Conservation (phyloP, 2,329 filamentous ascomycete genomes). For the Trichoderma gracile region DNA sequence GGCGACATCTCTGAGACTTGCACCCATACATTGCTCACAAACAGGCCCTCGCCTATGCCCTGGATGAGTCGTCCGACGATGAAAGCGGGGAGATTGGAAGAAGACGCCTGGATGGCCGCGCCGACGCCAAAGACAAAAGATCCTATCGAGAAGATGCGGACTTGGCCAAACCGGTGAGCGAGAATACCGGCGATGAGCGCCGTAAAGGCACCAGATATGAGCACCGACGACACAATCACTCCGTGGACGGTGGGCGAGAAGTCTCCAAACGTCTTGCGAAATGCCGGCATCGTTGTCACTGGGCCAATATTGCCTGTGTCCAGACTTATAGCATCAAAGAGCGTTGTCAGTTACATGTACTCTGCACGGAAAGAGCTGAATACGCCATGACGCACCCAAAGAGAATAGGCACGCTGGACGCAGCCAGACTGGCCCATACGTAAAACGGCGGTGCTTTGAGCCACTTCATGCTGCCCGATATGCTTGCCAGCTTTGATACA, state of each 20-base stretch:
- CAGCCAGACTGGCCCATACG: slow-evolving; percentile 34
- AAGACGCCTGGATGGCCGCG: slow-evolving; percentile 44
- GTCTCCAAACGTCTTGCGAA: slow-evolving; percentile 51
- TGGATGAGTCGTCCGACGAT: slow-evolving; percentile 56
- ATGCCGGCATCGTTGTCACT: slow-evolving; percentile 58
- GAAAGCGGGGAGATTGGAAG: slow-evolving; percentile 50
- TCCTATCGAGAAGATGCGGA: slow-evolving; percentile 54
- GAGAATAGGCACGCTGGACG: slow-evolving; percentile 38
- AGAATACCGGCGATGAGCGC: slow-evolving; percentile 60
- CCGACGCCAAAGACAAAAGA: slow-evolving; percentile 55
- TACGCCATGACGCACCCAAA: slow-evolving; percentile 33
- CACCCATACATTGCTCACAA: slow-evolving; percentile 52
- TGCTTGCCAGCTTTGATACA: neutral
- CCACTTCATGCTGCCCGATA: slow-evolving; percentile 4
- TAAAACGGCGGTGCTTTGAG: slow-evolving; percentile 33
- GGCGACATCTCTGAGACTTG: slow-evolving; percentile 64
- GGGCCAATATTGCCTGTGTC: slow-evolving; percentile 58
- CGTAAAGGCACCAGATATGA: slow-evolving; percentile 60
- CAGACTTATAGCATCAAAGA: slow-evolving; percentile 17
- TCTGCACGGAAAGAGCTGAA: neutral
- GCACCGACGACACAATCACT: slow-evolving; percentile 59
- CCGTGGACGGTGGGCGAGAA: slow-evolving; percentile 59
- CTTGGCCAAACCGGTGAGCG: slow-evolving; percentile 54
- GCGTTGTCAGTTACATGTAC: neutral
- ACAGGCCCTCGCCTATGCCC: slow-evolving; percentile 60